Conservation (phyloP, 495 filamentous ascomycete genomes). For the Copromyces sp. region DNA sequence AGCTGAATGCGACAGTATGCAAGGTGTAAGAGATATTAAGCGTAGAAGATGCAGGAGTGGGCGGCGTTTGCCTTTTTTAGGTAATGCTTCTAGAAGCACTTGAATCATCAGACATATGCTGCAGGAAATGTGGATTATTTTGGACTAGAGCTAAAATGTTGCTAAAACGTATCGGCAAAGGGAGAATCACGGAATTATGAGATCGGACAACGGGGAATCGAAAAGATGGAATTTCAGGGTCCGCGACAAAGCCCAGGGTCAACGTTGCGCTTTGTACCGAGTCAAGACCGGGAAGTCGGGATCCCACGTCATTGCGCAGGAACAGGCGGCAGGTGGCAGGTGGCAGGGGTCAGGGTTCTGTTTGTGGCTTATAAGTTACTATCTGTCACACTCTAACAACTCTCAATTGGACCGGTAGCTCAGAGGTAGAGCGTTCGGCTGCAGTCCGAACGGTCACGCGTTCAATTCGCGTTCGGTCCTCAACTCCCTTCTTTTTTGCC, state of each 20-base stretch:
- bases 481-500: neutral
- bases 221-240: neutral
- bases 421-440: neutral
- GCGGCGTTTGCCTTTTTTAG: neutral
- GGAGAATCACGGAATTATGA: neutral
- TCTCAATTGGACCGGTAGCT: neutral
- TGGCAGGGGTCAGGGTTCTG: neutral
- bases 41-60: neutral
- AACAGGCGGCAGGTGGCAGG: neutral
- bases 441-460: too few relatives aligned
- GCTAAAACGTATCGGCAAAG: neutral
- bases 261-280: neutral
- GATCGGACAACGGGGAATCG: neutral
- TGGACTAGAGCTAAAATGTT: neutral
- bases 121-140: neutral
- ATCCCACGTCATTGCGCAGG: neutral
- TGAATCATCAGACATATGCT: neutral
- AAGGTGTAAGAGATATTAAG: neutral
- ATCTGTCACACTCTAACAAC: accelerated
- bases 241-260: neutral
- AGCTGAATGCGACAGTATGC: neutral
- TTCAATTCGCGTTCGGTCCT: neutral
- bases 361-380: accelerated
- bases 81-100: neutral
- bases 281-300: neutral